These are phyloP conservation scores for Populus deltoides DNA, from an alignment of 345 rosid genomes.

Conservation along the genomic window DNA sequence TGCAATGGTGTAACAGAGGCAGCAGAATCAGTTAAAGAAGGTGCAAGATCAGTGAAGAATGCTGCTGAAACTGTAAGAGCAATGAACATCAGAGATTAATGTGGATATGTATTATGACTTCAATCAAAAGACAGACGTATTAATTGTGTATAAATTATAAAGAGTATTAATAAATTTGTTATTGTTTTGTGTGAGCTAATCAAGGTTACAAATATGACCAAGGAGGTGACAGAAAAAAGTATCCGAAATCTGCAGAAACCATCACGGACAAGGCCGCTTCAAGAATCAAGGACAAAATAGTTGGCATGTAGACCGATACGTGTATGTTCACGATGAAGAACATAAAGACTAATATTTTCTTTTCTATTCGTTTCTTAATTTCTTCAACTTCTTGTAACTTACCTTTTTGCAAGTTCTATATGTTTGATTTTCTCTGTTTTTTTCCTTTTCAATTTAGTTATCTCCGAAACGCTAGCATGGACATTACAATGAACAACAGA, in stretches of 20 bases:
- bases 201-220: slow-evolving; percentile 20
- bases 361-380: background rate
- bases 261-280: slow-evolving; percentile 24
- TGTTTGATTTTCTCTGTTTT: background rate
- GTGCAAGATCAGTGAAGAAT: slow-evolving; percentile 47
- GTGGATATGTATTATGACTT: background rate
- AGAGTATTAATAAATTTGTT: background rate
- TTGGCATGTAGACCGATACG: slow-evolving; percentile 6
- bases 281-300: slow-evolving; percentile 26
- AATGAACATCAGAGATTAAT: background rate
- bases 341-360: background rate
- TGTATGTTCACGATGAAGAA: background rate
- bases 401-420: background rate
- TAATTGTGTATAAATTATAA: background rate
- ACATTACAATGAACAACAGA: background rate
- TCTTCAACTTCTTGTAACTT: background rate
- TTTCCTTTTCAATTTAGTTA: background rate
- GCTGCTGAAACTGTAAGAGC: slow-evolving; percentile 40
- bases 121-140: background rate
- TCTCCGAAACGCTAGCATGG: background rate
- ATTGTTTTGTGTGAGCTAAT: background rate
- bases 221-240: slow-evolving; percentile 18
- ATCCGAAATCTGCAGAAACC: slow-evolving; percentile 21
- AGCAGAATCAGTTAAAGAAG: slow-evolving; percentile 60
- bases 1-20: slow-evolving; percentile 58